Conservation (phyloP, 2,329 filamentous ascomycete genomes). For the Sclerotiophoma versabilis region DNA sequence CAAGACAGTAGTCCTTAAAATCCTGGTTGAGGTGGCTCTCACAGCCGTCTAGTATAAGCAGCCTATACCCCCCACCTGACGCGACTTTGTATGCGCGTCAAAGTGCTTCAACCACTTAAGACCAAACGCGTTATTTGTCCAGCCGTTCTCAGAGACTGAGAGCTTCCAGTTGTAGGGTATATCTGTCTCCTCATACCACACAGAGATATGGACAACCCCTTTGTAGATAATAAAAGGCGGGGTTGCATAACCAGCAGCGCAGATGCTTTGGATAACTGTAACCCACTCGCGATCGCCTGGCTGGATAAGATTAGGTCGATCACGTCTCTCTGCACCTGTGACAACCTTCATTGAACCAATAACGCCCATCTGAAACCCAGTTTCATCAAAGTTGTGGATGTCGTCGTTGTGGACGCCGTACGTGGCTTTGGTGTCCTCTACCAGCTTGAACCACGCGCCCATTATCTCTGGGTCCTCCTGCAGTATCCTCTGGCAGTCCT, state of each 20-base stretch:
- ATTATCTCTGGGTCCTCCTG: slow-evolving; percentile 16
- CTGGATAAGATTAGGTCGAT: slow-evolving; percentile 5
- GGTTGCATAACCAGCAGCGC: too few species aligned
- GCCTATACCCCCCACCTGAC: slow-evolving; percentile 12
- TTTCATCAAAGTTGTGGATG: slow-evolving; percentile 30
- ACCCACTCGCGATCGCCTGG: slow-evolving; percentile 18
- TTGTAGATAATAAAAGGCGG: too few species aligned
- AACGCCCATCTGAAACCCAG: too few species aligned
- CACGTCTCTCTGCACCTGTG: slow-evolving; percentile 11
- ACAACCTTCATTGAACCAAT: slow-evolving; percentile 22
- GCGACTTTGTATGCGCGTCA: slow-evolving; percentile 19
- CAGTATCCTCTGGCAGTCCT: slow-evolving; percentile 9
- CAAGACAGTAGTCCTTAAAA: slow-evolving; percentile 19
- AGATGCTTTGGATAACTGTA: too few species aligned
- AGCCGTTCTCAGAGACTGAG: slow-evolving; percentile 22
- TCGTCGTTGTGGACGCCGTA: slow-evolving; percentile 14
- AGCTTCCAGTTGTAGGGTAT: slow-evolving; percentile 22
- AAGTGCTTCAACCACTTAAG: slow-evolving; percentile 27
- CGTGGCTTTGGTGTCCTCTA: slow-evolving; percentile 13
- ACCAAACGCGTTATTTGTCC: slow-evolving; percentile 21
- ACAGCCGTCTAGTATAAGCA: slow-evolving; percentile 25
- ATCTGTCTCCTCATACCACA: slow-evolving; percentile 30
- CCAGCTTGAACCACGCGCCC: slow-evolving; percentile 14
- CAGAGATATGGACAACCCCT: slow-evolving; percentile 16
- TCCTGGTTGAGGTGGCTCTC: slow-evolving; percentile 18